phyloP scores from a whole-genome alignment of 2,329 filamentous ascomycete genomes.

The Tolypocladium endophyticum region DNA sequence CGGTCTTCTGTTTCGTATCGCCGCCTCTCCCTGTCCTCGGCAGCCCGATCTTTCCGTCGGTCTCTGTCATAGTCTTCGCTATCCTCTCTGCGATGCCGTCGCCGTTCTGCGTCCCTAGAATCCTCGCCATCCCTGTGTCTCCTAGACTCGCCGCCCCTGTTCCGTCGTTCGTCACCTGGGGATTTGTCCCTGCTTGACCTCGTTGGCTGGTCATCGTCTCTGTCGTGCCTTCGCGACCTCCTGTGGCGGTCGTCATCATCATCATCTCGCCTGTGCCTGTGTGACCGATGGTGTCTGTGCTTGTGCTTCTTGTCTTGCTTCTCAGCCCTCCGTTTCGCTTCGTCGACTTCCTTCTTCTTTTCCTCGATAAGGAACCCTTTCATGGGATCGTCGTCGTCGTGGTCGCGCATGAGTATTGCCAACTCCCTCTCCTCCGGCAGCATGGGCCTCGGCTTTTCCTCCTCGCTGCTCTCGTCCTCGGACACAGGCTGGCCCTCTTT shows the following conservation, averaged over 20 bases:
- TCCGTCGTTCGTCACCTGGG: constrained; percentile 15
- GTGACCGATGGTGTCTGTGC: constrained; percentile 33
- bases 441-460: constrained; percentile 46
- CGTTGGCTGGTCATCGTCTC: constrained; percentile 16
- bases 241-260: constrained; percentile 17
- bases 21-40: constrained; percentile 8
- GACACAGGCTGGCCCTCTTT: constrained; percentile 35
- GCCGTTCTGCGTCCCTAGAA: constrained; percentile 14
- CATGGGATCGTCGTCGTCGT: constrained; percentile 97
- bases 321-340: constrained; percentile 45
- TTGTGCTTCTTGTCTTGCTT: constrained; percentile 36
- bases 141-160: constrained; percentile 18
- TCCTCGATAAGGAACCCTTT: constrained; percentile 81
- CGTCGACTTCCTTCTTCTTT: constrained; percentile 79
- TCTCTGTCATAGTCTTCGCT: constrained; percentile 4
- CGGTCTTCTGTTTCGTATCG: constrained; percentile 17
- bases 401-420: constrained; percentile 60
- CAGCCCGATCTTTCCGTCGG: constrained; percentile 8
- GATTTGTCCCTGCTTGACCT: constrained; percentile 28
- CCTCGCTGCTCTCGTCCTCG: constrained; percentile 35
- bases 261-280: constrained; percentile 1
- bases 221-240: constrained; percentile 13
- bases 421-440: constrained; percentile 77
- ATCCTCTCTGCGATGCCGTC: constrained; percentile 6
- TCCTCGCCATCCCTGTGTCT: constrained; percentile 17